Percentiles rank a stretch among this genome's conserved stretches.
phyloP scores from a whole-genome alignment of 306 rosid species.

The Betula pendula region DNA sequence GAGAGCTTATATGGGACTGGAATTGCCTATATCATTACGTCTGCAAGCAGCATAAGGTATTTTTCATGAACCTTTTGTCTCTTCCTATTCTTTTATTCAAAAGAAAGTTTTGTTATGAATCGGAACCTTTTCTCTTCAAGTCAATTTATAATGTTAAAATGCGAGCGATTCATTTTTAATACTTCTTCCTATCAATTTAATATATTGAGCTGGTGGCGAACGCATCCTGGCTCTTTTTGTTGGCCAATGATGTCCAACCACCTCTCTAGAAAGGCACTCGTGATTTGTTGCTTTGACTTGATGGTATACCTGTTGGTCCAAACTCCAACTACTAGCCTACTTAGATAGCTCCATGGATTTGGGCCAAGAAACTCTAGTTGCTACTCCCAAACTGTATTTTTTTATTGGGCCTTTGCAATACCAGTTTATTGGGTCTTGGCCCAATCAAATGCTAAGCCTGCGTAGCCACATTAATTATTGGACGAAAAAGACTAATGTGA shows the following conservation, averaged over 20 bases:
- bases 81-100: not conserved
- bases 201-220: too few relatives aligned
- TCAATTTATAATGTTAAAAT: too few relatives aligned
- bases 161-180: too few relatives aligned
- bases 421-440: not conserved
- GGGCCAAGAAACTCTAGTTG: not conserved
- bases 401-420: not conserved
- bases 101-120: not conserved
- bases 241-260: not conserved
- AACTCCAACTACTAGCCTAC: not conserved
- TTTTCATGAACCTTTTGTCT: not conserved
- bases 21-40: conserved; percentile 53
- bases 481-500: not conserved
- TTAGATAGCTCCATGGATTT: not conserved
- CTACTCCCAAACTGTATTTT: too few relatives aligned
- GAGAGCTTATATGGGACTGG: conserved; percentile 40
- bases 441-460: not conserved
- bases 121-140: too few relatives aligned
- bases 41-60: conserved; percentile 56
- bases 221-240: not conserved
- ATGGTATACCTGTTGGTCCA: not conserved
- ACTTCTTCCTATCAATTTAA: too few relatives aligned
- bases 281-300: not conserved
- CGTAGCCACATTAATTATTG: not conserved
- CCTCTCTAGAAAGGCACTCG: not conserved